A percentile compares a stretch with the other conserved stretches of the same genome.
Evolutionary conservation across 768 basidiomycete genomes (phyloP).

Genomic region (Strobilomyces confusus): DNA sequence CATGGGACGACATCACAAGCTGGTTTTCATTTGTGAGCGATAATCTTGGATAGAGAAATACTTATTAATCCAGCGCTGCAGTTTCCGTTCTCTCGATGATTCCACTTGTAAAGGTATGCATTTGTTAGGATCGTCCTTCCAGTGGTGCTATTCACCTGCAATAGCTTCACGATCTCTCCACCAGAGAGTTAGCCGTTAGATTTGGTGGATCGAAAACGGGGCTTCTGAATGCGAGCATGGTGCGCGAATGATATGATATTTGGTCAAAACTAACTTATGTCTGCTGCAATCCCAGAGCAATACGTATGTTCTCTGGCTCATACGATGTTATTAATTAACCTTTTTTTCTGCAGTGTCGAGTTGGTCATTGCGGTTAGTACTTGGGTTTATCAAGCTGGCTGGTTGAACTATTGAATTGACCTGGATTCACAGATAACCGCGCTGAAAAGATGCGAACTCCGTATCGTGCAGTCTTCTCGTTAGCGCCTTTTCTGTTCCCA

Average conservation of each 20-base stretch:
- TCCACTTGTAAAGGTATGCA: constrained; percentile 66
- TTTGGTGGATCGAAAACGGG: constrained; percentile 77
- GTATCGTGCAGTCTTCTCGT: constrained; percentile 80
- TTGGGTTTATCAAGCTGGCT: not conserved
- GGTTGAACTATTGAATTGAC: not conserved
- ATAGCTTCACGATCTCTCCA: constrained; percentile 75
- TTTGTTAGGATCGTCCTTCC: not conserved
- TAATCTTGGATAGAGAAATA: not conserved
- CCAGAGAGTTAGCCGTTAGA: constrained; percentile 66
- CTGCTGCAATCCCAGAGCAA: constrained; percentile 49
- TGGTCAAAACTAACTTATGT: constrained; percentile 1
- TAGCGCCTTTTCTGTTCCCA: constrained; percentile 21
- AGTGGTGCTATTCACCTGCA: constrained; percentile 1
- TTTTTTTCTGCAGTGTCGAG: constrained; percentile 41
- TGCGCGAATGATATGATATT: constrained; percentile 28
- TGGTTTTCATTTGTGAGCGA: constrained; percentile 60
- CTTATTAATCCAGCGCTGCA: constrained; percentile 21
- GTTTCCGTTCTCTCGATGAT: constrained; percentile 69
- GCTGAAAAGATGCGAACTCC: constrained; percentile 74
- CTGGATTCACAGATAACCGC: constrained; percentile 54
- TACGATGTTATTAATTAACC: not conserved
- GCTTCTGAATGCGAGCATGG: constrained; percentile 77
- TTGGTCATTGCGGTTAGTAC: constrained; percentile 66
- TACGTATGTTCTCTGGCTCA: constrained; percentile 42
- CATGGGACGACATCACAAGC: constrained; percentile 43